Conservation (phyloP, 1,139 yeast genomes). For the Nadsonia commutata region DNA sequence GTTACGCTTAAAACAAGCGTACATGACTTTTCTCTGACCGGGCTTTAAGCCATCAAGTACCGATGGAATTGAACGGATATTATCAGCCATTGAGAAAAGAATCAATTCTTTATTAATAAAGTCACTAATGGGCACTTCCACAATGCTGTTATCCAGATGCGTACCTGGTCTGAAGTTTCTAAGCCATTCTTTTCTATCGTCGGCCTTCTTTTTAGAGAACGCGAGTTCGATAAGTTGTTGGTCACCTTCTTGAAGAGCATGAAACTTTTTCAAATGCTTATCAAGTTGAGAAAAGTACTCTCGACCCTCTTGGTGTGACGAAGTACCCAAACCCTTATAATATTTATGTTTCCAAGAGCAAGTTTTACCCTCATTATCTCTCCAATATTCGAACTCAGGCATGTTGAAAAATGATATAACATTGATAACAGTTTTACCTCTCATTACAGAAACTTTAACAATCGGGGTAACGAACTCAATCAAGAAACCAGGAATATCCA, state of each 20-base stretch:
- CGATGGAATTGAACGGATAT: slow-evolving; percentile 87
- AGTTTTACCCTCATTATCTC: slow-evolving; percentile 62
- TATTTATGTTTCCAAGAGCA: slow-evolving; percentile 89
- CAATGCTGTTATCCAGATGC: slow-evolving; percentile 68
- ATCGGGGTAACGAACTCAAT: slow-evolving; percentile 94
- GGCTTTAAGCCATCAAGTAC: slow-evolving; percentile 94
- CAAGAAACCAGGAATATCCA: slow-evolving; percentile 82
- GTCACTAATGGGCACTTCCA: slow-evolving; percentile 76
- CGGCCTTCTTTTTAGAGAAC: slow-evolving; percentile 89
- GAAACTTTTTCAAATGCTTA: slow-evolving; percentile 74
- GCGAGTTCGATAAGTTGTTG: slow-evolving; percentile 78
- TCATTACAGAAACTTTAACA: slow-evolving; percentile 70
- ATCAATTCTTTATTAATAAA: slow-evolving; percentile 92
- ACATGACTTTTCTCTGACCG: slow-evolving; percentile 88
- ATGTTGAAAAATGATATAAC: slow-evolving; percentile 74
- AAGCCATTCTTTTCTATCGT: slow-evolving; percentile 95
- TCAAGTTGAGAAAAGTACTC: slow-evolving; percentile 82
- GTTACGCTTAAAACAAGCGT: slow-evolving; percentile 76
- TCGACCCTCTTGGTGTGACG: slow-evolving; percentile 65
- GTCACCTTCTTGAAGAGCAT: slow-evolving; percentile 70
- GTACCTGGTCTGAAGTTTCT: slow-evolving; percentile 85
- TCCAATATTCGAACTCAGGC: slow-evolving; percentile 95
- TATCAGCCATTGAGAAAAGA: slow-evolving; percentile 92
- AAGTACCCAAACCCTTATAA: slow-evolving; percentile 97
- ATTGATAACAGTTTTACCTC: slow-evolving; percentile 41